Conservation (phyloP, 73 alveolate genomes). For the Diophrys appendiculata region DNA sequence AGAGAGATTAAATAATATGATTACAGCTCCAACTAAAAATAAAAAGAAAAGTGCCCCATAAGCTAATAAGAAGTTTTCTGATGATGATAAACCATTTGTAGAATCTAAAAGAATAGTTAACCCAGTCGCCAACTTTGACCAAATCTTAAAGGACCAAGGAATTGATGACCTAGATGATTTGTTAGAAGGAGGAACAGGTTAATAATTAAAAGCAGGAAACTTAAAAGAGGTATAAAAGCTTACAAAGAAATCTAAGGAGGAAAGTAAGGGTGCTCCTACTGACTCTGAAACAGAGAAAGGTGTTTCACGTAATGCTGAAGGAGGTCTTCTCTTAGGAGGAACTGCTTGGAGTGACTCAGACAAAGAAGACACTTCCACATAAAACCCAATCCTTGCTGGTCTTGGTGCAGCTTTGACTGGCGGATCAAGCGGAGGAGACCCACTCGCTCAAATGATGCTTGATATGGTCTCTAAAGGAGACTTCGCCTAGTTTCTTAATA, state of each 20-base stretch:
- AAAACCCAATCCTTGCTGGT: neutral
- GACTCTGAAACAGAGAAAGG: neutral
- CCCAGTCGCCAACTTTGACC: conserved; percentile 22
- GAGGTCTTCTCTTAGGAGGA: neutral
- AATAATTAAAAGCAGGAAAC: neutral
- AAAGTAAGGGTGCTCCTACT: neutral
- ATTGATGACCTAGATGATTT: neutral
- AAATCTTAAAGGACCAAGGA: conserved; percentile 10
- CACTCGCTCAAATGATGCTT: neutral
- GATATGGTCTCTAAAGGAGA: neutral
- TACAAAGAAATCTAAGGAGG: neutral
- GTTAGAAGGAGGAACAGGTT: conserved; percentile 1
- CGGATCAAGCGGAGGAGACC: too few species aligned
- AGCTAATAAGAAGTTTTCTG: conserved; percentile 12
- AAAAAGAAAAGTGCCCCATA: conserved; percentile 40
- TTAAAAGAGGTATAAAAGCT: neutral
- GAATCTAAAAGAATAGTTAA: neutral
- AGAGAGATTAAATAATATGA: conserved; percentile 25
- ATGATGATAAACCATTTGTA: neutral
- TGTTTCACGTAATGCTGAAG: neutral
- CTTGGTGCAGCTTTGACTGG: too few species aligned
- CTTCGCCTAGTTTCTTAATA: neutral
- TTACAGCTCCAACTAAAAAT: conserved; percentile 41
- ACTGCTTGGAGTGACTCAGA: neutral
- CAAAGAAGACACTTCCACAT: neutral